Base-by-base conservation (phyloP, 768 basidiomycete species). In the Glaciozyma antarctica region DNA sequence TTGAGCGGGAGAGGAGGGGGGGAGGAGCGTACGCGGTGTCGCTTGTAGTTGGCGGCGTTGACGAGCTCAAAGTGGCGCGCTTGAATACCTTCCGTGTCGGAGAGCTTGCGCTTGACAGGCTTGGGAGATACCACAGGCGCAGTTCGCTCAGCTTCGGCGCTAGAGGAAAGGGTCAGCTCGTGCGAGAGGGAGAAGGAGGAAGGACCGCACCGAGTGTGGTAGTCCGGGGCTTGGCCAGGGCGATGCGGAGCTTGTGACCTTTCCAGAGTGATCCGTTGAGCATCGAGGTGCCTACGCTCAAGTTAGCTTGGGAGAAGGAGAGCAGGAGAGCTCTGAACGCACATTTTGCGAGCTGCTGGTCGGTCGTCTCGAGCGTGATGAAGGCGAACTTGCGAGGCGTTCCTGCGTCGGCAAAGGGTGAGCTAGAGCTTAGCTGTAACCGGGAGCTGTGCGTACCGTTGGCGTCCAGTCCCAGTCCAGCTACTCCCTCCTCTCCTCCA, bases 221-320 rank as follows among this genome's bases (percentile, higher is more conserved):
- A 71, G 52, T 58, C 45, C n/a, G n/a, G 5, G 66, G 55, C 60
- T 65, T 67, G 3, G 70, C 70, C 15, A 54, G 61, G 0, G 15
- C 64, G 21, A 71, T 71, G 43, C 60, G 24, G 13, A 71, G 70
- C 61, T 71, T 71, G 64, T 68, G 66, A 0, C 66, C 64, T 43
- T 71, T 71, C 70, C 70, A 71, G 55, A 65, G 63, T 1, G 66
- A 63, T 7, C 70, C 70, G 30, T 62, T 65, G 15, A 71, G 54
- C 64, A 68, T 71, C 22, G 66, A 68, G 41, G 67, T 62, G 62
- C 70, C 70, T 71, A 58, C 19, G 12, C 49, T 2, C 15, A 6
- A 6, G 10, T 48, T 19, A 19, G 41, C 22, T 30, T 3, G 15
- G 13, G n/a, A 32, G n/a, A 8, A 13, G 0, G 5, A 0, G 26